Evolutionary conservation across 2,329 filamentous ascomycete species (phyloP), one percentile per base, ranked within the genome.

Genomic region (Bipolaris gigantea): DNA sequence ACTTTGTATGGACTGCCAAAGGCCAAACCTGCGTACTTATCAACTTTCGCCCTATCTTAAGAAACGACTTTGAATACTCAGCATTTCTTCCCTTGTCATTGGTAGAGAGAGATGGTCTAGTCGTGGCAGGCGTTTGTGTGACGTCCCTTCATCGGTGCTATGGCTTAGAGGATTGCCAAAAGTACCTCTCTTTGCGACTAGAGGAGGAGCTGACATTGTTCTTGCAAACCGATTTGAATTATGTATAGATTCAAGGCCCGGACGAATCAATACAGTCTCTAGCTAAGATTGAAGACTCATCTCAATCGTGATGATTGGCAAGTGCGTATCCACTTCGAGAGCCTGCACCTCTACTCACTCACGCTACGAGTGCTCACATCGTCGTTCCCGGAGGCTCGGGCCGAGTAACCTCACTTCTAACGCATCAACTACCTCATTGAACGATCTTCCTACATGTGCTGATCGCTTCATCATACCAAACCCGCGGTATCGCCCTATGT

Each of bases 391-490:
- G 41, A 43, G 41, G 21, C 13, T 43, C 27, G 7, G 41, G 41
- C 27, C n/a, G 23, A 8, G 25, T 32, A 43, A 43, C 25, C 25
- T 32, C 41, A 23, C 40, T 30, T 43, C 40, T 43, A 13, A n/a
- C 30, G 15, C 7, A 43, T 43, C 5, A 43, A 43, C 23, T 33
- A 27, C 41, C 41, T 43, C 13, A 38, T 19, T 19, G 30, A 45
- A 45, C 32, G 32, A 35, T 21, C 42, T 45, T 19, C 15, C 42
- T 16, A 18, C 30, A 45, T 45, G 16, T 45, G 30, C 42, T 48
- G 34, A 48, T 48, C 35, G 34, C 27, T 48, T 27, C 23, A 32
- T 48, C 15, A 48, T 48, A 39, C 45, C 35, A 4, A 33, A 39
- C 35, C 34, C 18, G 34, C 34, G 23, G 35, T 48, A 48, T 23